Evolutionary conservation across 164 flowering plant genomes (phyloP).

Genomic region (Litsea cubeba): DNA sequence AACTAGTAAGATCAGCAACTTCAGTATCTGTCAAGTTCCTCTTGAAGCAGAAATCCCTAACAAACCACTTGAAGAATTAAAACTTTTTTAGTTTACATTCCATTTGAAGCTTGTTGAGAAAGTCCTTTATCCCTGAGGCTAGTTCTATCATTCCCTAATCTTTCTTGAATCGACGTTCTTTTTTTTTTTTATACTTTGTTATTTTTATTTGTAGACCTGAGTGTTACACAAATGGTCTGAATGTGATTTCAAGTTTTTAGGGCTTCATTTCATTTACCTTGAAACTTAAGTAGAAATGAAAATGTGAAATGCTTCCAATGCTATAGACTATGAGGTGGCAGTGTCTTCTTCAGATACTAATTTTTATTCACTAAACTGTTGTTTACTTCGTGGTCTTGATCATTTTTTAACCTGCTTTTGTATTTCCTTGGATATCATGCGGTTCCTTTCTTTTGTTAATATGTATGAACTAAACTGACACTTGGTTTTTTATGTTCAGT

Average conservation of each 20-base stretch:
- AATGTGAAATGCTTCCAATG: background rate
- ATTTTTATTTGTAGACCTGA: background rate
- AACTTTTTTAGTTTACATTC: background rate
- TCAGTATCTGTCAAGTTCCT: too few relatives aligned
- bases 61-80: too few relatives aligned
- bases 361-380: background rate
- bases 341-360: background rate
- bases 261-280: background rate
- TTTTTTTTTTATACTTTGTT: too few relatives aligned
- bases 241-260: background rate
- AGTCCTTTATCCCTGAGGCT: background rate
- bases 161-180: background rate
- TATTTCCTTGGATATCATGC: background rate
- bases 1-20: too few relatives aligned
- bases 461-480: constrained; percentile 10
- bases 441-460: background rate
- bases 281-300: background rate
- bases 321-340: background rate
- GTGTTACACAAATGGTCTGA: background rate
- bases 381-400: background rate
- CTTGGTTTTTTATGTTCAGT: constrained; percentile 41
- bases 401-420: background rate
- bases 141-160: background rate
- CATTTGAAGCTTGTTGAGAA: background rate
- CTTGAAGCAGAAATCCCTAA: too few relatives aligned